Base-by-base conservation (phyloP, 129 eudicot genomes). In the Mikania micrantha region DNA sequence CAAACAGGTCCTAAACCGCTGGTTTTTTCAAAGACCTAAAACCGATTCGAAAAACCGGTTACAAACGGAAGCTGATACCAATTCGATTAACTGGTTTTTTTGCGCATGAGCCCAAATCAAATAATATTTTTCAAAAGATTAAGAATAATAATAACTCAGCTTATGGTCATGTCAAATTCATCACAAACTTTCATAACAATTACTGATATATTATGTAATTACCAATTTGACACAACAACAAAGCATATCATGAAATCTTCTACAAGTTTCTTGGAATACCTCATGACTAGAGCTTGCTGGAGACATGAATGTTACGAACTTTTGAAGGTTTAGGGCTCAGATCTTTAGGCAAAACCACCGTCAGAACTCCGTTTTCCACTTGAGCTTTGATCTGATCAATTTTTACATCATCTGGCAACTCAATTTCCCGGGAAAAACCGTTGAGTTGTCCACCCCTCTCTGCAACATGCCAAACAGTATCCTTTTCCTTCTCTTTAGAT, bases 351-450 rank as follows among this genome's bases (percentile, higher is more conserved):
- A 88, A 80, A 44, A 88, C 73, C 63, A 92, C 53, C 17, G 96
- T 92, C 45, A 92, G 81, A 56, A 92, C 82, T 3, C 98, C 98
- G 48, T 84, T 88, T 22, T 92, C 96, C 16, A 85, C 84, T 60
- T 82, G 84, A 5, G 96, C 96, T 73, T 88, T 91, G 39, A 91
- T 91, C 84, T 91, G 96, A 64, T 91, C 95, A 60, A 85, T 72
- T 76, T 85, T 92, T 29, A 87, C 89, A 68, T 85, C 80, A 50
- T 85, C 95, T 27, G 98, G 98, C 82, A 92, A 28, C 64, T 92
- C 89, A 0, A 92, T 82, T 64, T 88, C 85, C 73, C 95, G 72
- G 5, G 75, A 74, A 47, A 92, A 92, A 4, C 75, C 81, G 19
- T 56, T 73, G 1, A 20, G 57, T 5, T 74, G 78, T 21, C 77